Conservation (phyloP, 2,329 filamentous ascomycete genomes). For the Lizonia empirigonia region DNA sequence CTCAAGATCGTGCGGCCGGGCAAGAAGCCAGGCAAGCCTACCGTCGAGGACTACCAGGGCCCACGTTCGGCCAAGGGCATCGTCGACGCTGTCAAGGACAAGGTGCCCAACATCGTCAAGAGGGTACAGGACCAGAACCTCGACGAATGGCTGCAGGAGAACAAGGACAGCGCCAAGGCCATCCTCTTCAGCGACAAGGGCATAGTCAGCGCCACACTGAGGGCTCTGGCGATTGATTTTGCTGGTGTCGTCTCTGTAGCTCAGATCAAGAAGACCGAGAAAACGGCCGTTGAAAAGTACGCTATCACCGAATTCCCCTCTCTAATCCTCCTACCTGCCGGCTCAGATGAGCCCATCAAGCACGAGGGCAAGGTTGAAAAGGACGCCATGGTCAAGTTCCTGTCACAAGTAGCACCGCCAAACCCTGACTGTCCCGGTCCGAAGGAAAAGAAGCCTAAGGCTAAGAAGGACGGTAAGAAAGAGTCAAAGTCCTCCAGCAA, state of each 20-base stretch:
- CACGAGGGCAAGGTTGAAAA: constrained; percentile 89
- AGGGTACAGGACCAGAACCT: constrained; percentile 79
- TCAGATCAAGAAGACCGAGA: constrained; percentile 84
- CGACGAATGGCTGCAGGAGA: constrained; percentile 71
- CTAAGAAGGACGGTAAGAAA: constrained; percentile 53
- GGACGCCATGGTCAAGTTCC: constrained; percentile 77
- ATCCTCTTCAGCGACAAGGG: constrained; percentile 95
- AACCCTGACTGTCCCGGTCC: constrained; percentile 74
- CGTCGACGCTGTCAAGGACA: constrained; percentile 80
- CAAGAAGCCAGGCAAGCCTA: constrained; percentile 78
- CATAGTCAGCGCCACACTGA: constrained; percentile 79
- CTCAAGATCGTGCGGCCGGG: constrained; percentile 89
- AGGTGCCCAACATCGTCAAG: constrained; percentile 91
- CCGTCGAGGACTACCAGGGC: constrained; percentile 90
- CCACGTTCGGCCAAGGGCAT: constrained; percentile 83
- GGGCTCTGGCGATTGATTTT: constrained; percentile 89
- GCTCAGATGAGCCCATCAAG: constrained; percentile 68
- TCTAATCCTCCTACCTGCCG: constrained; percentile 77
- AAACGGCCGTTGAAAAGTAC: constrained; percentile 72
- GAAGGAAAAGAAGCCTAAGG: constrained; percentile 52
- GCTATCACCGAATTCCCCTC: constrained; percentile 79
- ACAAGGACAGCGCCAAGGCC: constrained; percentile 76
- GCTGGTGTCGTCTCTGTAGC: constrained; percentile 77
- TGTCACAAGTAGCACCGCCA: constrained; percentile 77
- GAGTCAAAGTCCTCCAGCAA: constrained; percentile 55